These are phyloP conservation scores for Rutidosis leptorrhynchoides DNA, from an alignment of 129 eudicot species.

Conservation along the genomic window DNA sequence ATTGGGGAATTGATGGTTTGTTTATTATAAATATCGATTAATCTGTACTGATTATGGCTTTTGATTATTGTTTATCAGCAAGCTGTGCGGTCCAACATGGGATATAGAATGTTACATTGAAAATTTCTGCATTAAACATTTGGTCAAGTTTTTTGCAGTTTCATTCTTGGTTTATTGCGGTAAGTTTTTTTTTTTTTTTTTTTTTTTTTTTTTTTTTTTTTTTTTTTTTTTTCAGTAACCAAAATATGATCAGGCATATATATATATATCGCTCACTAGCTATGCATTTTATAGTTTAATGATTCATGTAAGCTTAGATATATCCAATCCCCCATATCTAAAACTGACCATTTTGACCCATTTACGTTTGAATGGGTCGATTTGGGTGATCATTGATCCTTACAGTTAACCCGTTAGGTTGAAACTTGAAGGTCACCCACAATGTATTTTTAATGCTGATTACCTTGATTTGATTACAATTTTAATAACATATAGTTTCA, in stretches of 20 bases:
- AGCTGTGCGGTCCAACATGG: constrained; percentile 60
- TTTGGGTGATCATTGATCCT: neutral
- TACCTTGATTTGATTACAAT: neutral
- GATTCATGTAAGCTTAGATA: neutral
- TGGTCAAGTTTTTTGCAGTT: constrained; percentile 45
- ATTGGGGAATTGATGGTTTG: neutral
- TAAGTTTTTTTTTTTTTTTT: constrained; percentile 24
- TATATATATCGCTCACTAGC: neutral
- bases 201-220: neutral
- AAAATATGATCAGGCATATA: neutral
- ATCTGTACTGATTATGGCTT: neutral
- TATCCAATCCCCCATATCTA: neutral
- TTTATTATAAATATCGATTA: neutral
- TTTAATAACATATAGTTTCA: neutral
- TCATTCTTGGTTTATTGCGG: constrained; percentile 49
- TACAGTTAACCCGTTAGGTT: no score
- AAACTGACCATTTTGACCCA: neutral
- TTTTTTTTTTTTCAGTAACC: neutral
- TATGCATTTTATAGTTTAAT: neutral
- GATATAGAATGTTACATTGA: constrained; percentile 62
- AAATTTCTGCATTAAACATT: constrained; percentile 58
- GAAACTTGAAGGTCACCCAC: neutral
- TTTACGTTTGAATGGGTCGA: neutral
- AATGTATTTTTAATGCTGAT: neutral
- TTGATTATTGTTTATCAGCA: constrained; percentile 32